Base-by-base conservation (phyloP, 306 rosid genomes). In the Fagus crenata region DNA sequence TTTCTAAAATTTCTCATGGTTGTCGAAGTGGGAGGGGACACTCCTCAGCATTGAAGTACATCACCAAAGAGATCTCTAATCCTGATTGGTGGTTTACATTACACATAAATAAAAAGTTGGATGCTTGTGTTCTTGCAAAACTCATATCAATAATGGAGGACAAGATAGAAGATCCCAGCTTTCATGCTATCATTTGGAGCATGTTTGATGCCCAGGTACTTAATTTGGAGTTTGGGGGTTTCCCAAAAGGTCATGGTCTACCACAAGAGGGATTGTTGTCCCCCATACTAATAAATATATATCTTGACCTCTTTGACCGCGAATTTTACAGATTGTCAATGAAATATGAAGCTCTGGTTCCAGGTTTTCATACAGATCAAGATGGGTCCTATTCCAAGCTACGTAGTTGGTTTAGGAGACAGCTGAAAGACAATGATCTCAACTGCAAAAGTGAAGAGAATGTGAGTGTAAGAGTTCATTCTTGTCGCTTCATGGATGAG, bases 251-350 rank as follows among this genome's bases (percentile, higher is more conserved):
- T 51, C 91, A 93, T 46, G 98, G 97, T 84, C 93, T 93, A 32
- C 98, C 98, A 2, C 98, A 93, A 72, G 98, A 93, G 86, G 97
- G 97, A 59, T 78, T 90, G 49, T 74, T 93, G 80, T 93, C 96
- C 9, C 91, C 97, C 58, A 92, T 93, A 84, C 79, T 93, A 72
- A 90, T 88, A 88, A 92, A 93, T 81, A 90, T 93, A 80, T 92
- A 93, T 83, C 93, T 93, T 76, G 93, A 92, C 58, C 83, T 82
- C 63, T 86, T 93, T 86, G 97, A 93, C 77, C 78, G 81, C 64
- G 97, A 93, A 79, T 92, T 92, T 88, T 91, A 81, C 83, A 90
- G 89, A 83, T 81, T 93, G 65, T 85, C 94, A 2, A 82, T 93
- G 97, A 93, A 92, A 86, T 92, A 90, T 69, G 98, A 92, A 80